phyloP scores from a whole-genome alignment of 2,329 filamentous ascomycete genomes.

The Trichoderma koningiopsis region DNA sequence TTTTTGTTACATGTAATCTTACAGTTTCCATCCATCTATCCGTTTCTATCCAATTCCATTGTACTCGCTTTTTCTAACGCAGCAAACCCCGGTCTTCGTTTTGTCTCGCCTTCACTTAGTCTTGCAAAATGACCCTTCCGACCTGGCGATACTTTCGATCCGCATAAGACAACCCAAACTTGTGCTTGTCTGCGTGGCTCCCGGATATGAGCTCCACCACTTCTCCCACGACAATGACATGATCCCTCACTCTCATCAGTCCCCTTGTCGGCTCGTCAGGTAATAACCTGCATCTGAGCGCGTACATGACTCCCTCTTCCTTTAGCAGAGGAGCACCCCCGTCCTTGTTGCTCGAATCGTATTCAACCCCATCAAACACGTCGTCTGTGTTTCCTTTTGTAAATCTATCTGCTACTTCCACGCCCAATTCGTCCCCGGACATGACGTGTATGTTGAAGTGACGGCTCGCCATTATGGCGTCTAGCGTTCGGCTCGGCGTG shows the following conservation, averaged over 20 bases:
- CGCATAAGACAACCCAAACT: constrained; percentile 53
- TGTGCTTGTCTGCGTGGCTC: constrained; percentile 36
- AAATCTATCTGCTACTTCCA: constrained; percentile 54
- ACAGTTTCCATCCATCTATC: constrained; percentile 23
- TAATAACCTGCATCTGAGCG: constrained; percentile 48
- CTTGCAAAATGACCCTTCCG: constrained; percentile 39
- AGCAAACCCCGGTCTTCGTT: not conserved
- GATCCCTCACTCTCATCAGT: constrained; percentile 52
- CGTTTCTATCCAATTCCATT: constrained; percentile 12
- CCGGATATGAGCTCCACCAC: constrained; percentile 49
- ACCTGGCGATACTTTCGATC: constrained; percentile 52
- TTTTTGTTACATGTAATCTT: constrained; percentile 4
- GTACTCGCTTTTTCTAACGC: not conserved
- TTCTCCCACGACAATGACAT: constrained; percentile 56
- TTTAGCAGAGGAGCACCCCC: constrained; percentile 46
- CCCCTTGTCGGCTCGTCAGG: constrained; percentile 44
- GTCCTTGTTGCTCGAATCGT: constrained; percentile 26
- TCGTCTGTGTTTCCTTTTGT: constrained; percentile 50
- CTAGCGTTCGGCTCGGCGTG: constrained; percentile 57
- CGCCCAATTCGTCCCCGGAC: constrained; percentile 50
- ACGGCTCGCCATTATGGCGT: constrained; percentile 49
- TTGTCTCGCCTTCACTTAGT: not conserved
- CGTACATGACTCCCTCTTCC: constrained; percentile 56
- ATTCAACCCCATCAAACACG: constrained; percentile 44
- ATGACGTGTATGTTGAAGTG: constrained; percentile 60